phyloP scores from a whole-genome alignment of 2,329 filamentous ascomycete species.

The Teratosphaeria viscida region DNA sequence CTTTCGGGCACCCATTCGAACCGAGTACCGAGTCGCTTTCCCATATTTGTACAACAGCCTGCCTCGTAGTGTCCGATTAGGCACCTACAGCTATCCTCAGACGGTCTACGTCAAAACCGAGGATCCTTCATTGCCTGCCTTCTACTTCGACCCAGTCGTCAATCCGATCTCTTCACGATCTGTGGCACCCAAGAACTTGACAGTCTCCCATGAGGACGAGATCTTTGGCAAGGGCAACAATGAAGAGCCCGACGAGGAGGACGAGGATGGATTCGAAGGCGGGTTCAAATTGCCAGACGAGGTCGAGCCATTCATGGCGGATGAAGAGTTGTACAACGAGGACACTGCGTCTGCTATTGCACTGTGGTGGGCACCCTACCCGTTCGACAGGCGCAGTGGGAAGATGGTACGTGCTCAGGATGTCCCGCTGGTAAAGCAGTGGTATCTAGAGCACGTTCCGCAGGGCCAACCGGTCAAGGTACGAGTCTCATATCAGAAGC shows the following conservation, averaged over 20 bases:
- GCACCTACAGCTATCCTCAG: slow-evolving; percentile 91
- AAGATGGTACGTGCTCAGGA: slow-evolving; percentile 96
- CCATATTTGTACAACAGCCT: slow-evolving; percentile 95
- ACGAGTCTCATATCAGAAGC: slow-evolving; percentile 93
- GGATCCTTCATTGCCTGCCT: slow-evolving; percentile 81
- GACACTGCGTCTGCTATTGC: slow-evolving; percentile 87
- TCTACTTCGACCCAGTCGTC: slow-evolving; percentile 96
- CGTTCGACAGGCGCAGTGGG: slow-evolving; percentile 87
- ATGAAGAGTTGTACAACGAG: slow-evolving; percentile 78
- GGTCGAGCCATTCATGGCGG: slow-evolving; percentile 77
- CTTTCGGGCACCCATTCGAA: slow-evolving; percentile 87
- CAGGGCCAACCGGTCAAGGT: slow-evolving; percentile 90
- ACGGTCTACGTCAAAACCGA: slow-evolving; percentile 82
- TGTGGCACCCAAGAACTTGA: slow-evolving; percentile 89
- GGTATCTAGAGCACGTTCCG: slow-evolving; percentile 94
- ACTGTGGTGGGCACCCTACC: slow-evolving; percentile 96
- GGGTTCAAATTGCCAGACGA: slow-evolving; percentile 62
- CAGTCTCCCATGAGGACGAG: slow-evolving; percentile 82
- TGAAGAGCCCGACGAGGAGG: slow-evolving; percentile 57
- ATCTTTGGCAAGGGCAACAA: slow-evolving; percentile 75
- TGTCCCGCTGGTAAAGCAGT: slow-evolving; percentile 93
- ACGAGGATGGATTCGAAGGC: slow-evolving; percentile 11
- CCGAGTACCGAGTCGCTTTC: slow-evolving; percentile 89
- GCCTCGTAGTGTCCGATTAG: slow-evolving; percentile 82
- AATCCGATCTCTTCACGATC: slow-evolving; percentile 95